Conservation (phyloP, 768 basidiomycete genomes). For the Amanita polypyramis region DNA sequence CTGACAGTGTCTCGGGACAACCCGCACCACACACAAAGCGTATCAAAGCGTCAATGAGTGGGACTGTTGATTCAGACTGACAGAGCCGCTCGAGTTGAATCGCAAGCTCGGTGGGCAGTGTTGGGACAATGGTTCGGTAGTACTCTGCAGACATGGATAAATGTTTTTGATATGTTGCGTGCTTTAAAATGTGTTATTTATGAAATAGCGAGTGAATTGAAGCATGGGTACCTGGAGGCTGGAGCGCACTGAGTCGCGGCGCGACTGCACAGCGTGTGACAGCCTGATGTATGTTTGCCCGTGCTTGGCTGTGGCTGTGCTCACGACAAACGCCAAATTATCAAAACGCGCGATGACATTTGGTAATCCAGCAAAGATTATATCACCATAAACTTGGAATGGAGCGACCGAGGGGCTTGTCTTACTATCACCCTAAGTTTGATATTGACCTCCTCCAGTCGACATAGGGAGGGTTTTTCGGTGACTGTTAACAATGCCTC, state of each 20-base stretch:
- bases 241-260: too few relatives aligned
- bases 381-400: too few relatives aligned
- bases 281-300: not conserved
- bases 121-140: conserved; percentile 22
- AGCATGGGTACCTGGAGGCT: not conserved
- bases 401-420: too few relatives aligned
- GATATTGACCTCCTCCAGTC: not conserved
- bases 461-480: not conserved
- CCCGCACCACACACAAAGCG: conserved; percentile 32
- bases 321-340: not conserved
- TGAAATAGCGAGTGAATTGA: not conserved
- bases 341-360: not conserved
- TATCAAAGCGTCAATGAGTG: conserved; percentile 30
- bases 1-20: conserved; percentile 10
- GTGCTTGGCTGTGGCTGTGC: not conserved
- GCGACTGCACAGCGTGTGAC: not conserved
- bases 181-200: not conserved
- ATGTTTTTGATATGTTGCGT: too few relatives aligned
- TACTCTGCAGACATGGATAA: conserved; percentile 14
- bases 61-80: conserved; percentile 21
- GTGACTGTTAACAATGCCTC: too few relatives aligned
- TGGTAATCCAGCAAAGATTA: too few relatives aligned
- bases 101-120: conserved; percentile 25
- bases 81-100: conserved; percentile 22
- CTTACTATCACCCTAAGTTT: too few relatives aligned